Evolutionary conservation across 2,329 filamentous ascomycete genomes (phyloP), one percentile per base, ranked within the genome.

Genomic region (Xylaria sp.): DNA sequence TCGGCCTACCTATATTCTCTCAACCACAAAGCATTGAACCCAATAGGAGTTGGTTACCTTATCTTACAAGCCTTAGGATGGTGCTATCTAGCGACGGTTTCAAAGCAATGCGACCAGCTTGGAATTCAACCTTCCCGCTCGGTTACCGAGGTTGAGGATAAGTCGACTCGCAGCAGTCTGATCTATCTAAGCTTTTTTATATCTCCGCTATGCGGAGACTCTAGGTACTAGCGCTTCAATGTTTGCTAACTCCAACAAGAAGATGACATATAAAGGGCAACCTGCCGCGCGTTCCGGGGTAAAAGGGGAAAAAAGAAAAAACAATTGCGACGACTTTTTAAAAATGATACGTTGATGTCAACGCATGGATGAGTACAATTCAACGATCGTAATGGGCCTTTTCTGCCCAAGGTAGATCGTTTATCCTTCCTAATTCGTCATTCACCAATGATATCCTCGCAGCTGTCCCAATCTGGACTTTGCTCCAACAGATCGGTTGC

Each of bases 361-460:
- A 45, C 20, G 22, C 38, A 7, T 47, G 10, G 36, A 31, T 29
- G 25, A 25, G 47, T 29, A 29, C 25, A 17, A 27, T 13, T 15
- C 45, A 49, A 49, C 13, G 11, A 15, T 50, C 47, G 47, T 29
- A 31, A 50, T 29, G n/a, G 13, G 7, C 3, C n/a, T 49, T 4
- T 27, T n/a, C 22, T 29, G 10, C 25, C 15, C n/a, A 50, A 42
- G 47, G 25, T n/a, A 50, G 25, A 51, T 51, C 45, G 36, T 27
- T 20, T 31, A 33, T 54, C 10, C n/a, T 25, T 13, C 56, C 61
- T 39, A 58, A 31, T 57, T 55, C 31, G n/a, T 17, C 33, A 25
- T 59, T 66, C 60, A 60, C 69, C 67, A 71, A 69, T 71, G 33
- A 59, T 47, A 66, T 63, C 22, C 47, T 59, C 38, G 64, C 67